Base-by-base conservation (phyloP, 2,329 filamentous ascomycete species). In the Thielaviopsis euricoi region DNA sequence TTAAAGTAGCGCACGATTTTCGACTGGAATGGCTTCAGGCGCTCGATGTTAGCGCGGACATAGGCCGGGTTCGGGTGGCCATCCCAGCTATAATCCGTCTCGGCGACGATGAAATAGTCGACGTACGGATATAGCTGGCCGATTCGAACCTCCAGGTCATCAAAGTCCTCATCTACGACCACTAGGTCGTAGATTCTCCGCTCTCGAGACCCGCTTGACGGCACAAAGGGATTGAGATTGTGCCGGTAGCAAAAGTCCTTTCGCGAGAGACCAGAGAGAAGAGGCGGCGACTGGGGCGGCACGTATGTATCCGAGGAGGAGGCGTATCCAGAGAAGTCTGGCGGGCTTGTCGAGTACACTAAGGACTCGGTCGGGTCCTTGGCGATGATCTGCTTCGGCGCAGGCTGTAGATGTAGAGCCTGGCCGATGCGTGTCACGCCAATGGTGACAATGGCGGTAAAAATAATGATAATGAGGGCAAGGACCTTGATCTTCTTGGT, bases 71-170 rank as follows among this genome's bases (percentile, higher is more conserved):
- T 48, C 43, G 43, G 43, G n/a, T 48, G 43, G 40, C 76, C 76
- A 17, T 80, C 81, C 62, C 84, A 84, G 1, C 80, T 83, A 54
- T 70, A 74, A 19, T 70, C 66, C 0, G 77, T 75, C 68, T 85
- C 82, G 55, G 84, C 74, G 37, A 85, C 74, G 64, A 85, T 71
- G 63, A 83, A 85, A 67, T 82, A 83, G 68, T 85, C 81, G 60
- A 85, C 79, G 49, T 76, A 69, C 46, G 76, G 67, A 58, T 77
- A 76, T 17, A 82, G 73, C 2, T 77, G 77, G 63, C 80, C 73
- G 2, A 85, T 71, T 12, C 80, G 77, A 53, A 86, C 78, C 66
- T 85, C 81, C 49, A 85, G 72, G 74, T 79, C 82, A 68, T 85
- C 81, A 13, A 85, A 71, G 68, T 85, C 82, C 2, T 73, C 76